Percentiles rank a stretch among this genome's conserved stretches.
phyloP scores from a whole-genome alignment of 1,284 basidiomycete genomes.

The Ganoderma sp. region DNA sequence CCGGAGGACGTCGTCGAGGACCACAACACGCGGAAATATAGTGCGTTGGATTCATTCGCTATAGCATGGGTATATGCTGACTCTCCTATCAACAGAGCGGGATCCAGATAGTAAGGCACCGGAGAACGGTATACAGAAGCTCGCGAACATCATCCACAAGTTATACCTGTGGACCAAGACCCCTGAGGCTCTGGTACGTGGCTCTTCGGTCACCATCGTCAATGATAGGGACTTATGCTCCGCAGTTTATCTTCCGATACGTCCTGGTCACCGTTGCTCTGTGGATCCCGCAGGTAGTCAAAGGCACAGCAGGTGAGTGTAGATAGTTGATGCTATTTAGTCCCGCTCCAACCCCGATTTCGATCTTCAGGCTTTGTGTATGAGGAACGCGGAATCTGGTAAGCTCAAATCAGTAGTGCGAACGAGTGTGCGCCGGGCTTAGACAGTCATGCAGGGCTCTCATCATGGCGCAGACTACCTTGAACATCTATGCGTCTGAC shows the following conservation, averaged over 20 bases:
- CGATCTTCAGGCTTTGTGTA: constrained; percentile 48
- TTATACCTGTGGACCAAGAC: constrained; percentile 51
- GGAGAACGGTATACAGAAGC: constrained; percentile 47
- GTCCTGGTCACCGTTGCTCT: constrained; percentile 58
- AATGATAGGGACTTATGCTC: background rate
- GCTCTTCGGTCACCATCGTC: background rate
- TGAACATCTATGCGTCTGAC: constrained; percentile 68
- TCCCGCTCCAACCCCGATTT: constrained; percentile 1
- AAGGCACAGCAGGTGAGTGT: constrained; percentile 50
- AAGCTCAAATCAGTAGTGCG: constrained; percentile 13
- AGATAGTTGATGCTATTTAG: background rate
- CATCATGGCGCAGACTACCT: constrained; percentile 70
- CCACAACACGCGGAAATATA: constrained; percentile 40
- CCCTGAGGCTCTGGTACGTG: constrained; percentile 50
- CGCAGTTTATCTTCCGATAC: constrained; percentile 63
- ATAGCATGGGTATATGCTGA: background rate
- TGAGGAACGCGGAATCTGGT: constrained; percentile 52
- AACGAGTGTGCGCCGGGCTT: background rate
- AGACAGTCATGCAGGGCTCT: constrained; percentile 51
- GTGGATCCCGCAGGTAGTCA: constrained; percentile 60
- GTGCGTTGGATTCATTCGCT: constrained; percentile 38
- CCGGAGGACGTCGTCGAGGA: constrained; percentile 39
- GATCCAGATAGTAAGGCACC: constrained; percentile 59
- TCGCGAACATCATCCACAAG: constrained; percentile 44
- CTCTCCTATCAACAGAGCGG: constrained; percentile 37